Base-by-base conservation (phyloP, 345 rosid genomes). In the Eutrema yunnanense region DNA sequence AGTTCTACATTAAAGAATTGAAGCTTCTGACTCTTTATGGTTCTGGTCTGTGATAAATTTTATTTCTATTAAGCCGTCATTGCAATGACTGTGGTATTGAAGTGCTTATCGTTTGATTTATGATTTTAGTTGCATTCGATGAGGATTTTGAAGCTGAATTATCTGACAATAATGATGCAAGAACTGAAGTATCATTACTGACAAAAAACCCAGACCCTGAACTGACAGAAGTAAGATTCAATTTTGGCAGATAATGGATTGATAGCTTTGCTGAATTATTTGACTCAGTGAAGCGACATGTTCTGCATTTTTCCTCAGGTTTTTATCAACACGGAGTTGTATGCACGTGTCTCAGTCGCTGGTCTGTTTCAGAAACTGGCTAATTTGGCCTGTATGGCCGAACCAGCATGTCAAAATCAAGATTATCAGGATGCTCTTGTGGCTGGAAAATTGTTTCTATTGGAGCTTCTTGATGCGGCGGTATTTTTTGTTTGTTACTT, bases 131-230 rank as follows among this genome's bases (percentile, higher is more conserved):
- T 83, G 95, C 94, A 73, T 94, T 91, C 86, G 98, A 94, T 66
- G 98, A 94, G 84, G 98, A 94, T 85, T 94, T 94, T 85, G 98
- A 94, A 82, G 92, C 88, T 59, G 98, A 94, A 81, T 79, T 91
- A 77, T 67, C 81, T 63, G 97, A 89, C 68, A 94, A 87, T 83
- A 76, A 51, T 49, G 96, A 91, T 74, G 96, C 97, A 57, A 89
- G 82, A 80, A 86, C 71, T 52, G 97, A 94, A 86, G 90, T 94
- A 66, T 85, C 92, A 51, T 57, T 86, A 27, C 78, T 94, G 79
- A 84, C 88, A 14, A 82, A 84, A 77, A 84, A 78, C 75, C 87
- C 94, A 29, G 91, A 84, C 37, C 82, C 90, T 27, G 97, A 86
- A 81, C 76, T 94, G 82, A 85, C 97, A 56, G 91, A 89, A 80